Conservation (phyloP, 805 yeast genomes). For the Metschnikowia henanensis region DNA sequence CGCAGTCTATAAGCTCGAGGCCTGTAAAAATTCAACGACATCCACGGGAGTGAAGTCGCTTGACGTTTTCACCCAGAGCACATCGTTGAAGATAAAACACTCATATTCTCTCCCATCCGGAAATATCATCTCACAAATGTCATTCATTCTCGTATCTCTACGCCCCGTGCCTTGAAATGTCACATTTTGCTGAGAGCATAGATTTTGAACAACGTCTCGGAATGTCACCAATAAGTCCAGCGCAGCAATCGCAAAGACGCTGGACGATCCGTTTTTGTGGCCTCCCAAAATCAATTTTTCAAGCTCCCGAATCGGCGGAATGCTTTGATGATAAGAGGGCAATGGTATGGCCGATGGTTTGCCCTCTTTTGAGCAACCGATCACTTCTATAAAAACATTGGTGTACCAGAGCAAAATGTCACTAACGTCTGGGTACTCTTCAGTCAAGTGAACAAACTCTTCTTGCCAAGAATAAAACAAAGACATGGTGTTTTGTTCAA, state of each 20-base stretch:
- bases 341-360: not conserved
- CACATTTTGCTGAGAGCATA: constrained; percentile 53
- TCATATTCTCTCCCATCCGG: constrained; percentile 33
- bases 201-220: constrained; percentile 64
- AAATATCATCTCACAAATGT: constrained; percentile 43
- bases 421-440: not conserved
- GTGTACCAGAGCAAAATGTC: constrained; percentile 14
- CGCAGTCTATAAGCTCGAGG: too few species aligned
- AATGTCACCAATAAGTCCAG: constrained; percentile 48
- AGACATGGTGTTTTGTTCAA: not conserved
- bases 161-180: constrained; percentile 35
- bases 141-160: constrained; percentile 33
- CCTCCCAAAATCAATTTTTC: not conserved
- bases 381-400: constrained; percentile 1
- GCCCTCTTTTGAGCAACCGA: not conserved
- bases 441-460: not conserved
- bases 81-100: constrained; percentile 63
- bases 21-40: constrained; percentile 5
- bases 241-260: constrained; percentile 41
- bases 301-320: not conserved
- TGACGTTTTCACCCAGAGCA: constrained; percentile 49
- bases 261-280: constrained; percentile 6
- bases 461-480: constrained; percentile 33
- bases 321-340: constrained; percentile 2
- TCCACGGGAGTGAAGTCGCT: constrained; percentile 43